Evolutionary conservation across 179 eudicot genomes (phyloP).

Genomic region (Corrigiola litoralis): DNA sequence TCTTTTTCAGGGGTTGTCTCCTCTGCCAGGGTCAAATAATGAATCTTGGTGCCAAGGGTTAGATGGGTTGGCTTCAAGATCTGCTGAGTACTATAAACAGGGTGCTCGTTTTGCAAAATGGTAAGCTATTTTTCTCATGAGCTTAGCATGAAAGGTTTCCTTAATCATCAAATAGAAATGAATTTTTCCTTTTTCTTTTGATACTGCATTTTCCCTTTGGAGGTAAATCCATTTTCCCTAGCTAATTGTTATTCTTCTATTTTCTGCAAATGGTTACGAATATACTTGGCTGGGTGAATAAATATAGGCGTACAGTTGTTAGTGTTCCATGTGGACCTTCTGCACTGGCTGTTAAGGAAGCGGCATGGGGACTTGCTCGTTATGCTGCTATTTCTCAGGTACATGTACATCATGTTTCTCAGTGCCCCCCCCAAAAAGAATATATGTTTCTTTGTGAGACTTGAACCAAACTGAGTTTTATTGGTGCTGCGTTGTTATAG

Average conservation of each 20-base stretch:
- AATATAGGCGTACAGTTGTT: conserved; percentile 56
- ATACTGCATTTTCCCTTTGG: no score
- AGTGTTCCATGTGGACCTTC: conserved; percentile 62
- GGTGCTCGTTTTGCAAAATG: conserved; percentile 76
- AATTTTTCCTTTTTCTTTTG: background rate
- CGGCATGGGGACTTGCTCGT: conserved; percentile 71
- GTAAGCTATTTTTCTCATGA: conserved; percentile 17
- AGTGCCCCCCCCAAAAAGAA: no score
- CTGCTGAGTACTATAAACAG: conserved; percentile 63
- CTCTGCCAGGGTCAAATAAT: conserved; percentile 56
- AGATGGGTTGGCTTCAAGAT: conserved; percentile 62
- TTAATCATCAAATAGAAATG: background rate
- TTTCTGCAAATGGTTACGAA: background rate
- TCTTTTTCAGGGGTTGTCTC: conserved; percentile 64
- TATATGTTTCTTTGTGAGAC: background rate
- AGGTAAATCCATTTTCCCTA: background rate
- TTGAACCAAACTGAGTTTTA: background rate
- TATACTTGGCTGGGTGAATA: conserved; percentile 9
- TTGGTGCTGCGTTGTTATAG: background rate
- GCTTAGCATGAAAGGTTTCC: background rate
- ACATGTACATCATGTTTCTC: background rate
- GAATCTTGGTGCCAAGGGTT: conserved; percentile 79
- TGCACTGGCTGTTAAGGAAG: conserved; percentile 62
- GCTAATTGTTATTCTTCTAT: background rate
- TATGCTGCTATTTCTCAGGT: conserved; percentile 64